Base-by-base conservation (phyloP, 2,329 filamentous ascomycete species). In the Canariomyces notabilis region DNA sequence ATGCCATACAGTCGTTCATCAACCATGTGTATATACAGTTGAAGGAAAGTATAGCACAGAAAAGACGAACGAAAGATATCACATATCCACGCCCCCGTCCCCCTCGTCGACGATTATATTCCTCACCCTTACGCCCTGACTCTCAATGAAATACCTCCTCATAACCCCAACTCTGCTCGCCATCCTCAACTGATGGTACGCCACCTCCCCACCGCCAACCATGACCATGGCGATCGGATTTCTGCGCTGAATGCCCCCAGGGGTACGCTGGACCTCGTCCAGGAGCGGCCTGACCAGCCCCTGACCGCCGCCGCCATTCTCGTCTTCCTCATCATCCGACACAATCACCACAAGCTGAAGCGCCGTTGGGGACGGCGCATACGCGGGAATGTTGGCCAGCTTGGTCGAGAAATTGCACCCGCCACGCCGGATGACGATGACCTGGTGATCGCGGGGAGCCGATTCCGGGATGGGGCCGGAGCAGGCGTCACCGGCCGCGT, bases 331-430 rank as follows among this genome's bases (percentile, higher is more conserved):
- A 3, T 80, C 77, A 44, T 77, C 79, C 14, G 76, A 82, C 2
- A 96, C 79, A 0, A 96, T 69, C 35, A 97, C 70, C 21, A 97
- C 88, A 3, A 97, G 76, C 63, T 95, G 87, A 15, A 97, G 70
- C 1, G 82, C 74, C 3, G 66, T 63, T 0, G 72, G 63, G 0
- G 74, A 71, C 0, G 86, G 82, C 1, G 81, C 74, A 61, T 83
- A 91, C 8, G 80, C 78, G 1, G 91, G 89, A n/a, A 97, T 89
- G 54, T 88, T 90, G 42, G 77, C 74, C 1, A 97, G 69, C 64
- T 98, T 98, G 21, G 84, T 70, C 29, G 79, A 83, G 65, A 97
- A 97, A 19, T 78, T 85, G 68, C 93, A 98, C 1, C 80, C 82
- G 32, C 93, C 91, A 5, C 93, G 82, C 21, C 79, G 82, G 57